Percentiles rank a stretch among this genome's conserved stretches.
phyloP scores from a whole-genome alignment of 2,329 filamentous ascomycete species.

The Trichoderma sp. region DNA sequence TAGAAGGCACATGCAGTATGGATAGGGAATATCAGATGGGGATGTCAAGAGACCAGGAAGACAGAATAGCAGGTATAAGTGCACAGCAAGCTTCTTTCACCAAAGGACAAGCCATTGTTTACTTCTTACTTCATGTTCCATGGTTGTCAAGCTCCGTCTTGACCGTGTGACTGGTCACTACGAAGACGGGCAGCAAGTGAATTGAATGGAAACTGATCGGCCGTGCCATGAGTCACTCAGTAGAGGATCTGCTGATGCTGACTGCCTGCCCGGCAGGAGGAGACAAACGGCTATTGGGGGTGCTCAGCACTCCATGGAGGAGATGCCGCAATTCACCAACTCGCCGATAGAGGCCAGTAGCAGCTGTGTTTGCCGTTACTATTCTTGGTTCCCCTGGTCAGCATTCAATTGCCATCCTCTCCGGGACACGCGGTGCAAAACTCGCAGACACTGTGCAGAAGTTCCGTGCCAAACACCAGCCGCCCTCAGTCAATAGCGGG shows the following conservation, averaged over 20 bases:
- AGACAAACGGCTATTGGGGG: background rate
- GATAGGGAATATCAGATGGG: too few species aligned
- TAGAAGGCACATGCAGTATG: too few species aligned
- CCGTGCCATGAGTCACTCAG: conserved; percentile 4
- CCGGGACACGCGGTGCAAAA: background rate
- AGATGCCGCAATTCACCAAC: background rate
- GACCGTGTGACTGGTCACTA: conserved; percentile 4
- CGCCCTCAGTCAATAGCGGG: background rate
- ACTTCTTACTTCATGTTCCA: too few species aligned
- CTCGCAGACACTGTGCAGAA: conserved; percentile 9
- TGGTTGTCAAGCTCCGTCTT: background rate
- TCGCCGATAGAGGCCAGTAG: background rate
- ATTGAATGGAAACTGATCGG: background rate
- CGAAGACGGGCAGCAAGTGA: background rate
- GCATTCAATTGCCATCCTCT: background rate
- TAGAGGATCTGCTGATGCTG: conserved; percentile 7
- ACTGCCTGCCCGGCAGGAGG: conserved; percentile 10
- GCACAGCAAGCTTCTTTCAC: too few species aligned
- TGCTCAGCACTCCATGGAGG: background rate
- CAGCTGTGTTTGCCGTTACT: background rate
- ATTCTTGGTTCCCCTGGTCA: background rate
- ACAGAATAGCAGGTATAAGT: too few species aligned
- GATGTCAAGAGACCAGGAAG: too few species aligned
- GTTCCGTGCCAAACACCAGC: background rate
- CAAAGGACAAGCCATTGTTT: too few species aligned